phyloP scores from a whole-genome alignment of 148 eudicot species.

The Simmondsia chinensis region DNA sequence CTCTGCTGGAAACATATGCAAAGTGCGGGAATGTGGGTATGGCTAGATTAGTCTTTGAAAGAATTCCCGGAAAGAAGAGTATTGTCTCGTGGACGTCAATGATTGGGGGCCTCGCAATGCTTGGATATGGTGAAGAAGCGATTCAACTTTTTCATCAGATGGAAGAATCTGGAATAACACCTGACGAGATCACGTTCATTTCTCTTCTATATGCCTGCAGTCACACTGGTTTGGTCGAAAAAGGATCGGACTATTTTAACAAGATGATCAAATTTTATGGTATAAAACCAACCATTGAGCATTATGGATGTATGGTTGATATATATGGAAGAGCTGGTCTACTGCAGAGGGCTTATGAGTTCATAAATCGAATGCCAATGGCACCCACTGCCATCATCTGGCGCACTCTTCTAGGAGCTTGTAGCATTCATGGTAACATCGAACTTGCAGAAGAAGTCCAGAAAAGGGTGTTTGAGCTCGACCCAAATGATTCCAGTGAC shows the following conservation, averaged over 20 bases:
- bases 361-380: conserved; percentile 32
- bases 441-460: conserved; percentile 40
- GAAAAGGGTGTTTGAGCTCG: conserved; percentile 33
- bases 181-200: conserved; percentile 47
- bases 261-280: conserved; percentile 38
- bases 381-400: conserved; percentile 34
- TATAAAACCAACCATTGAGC: conserved; percentile 44
- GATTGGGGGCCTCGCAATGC: conserved; percentile 63
- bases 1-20: conserved; percentile 42
- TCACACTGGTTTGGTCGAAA: conserved; percentile 54
- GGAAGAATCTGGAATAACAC: conserved; percentile 33
- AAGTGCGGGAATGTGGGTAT: conserved; percentile 46
- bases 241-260: conserved; percentile 31
- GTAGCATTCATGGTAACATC: conserved; percentile 41
- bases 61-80: conserved; percentile 32
- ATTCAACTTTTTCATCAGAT: conserved; percentile 29
- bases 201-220: conserved; percentile 62
- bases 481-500: conserved; percentile 44
- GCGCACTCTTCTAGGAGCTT: conserved; percentile 65
- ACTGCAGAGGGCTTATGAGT: conserved; percentile 36
- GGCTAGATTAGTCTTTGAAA: conserved; percentile 47
- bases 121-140: conserved; percentile 47
- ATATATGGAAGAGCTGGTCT: conserved; percentile 55
- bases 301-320: conserved; percentile 74
- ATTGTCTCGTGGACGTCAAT: conserved; percentile 49